Evolutionary conservation across 768 basidiomycete species (phyloP), one percentile per base, ranked within the genome.

Genomic region (Russula sp.): DNA sequence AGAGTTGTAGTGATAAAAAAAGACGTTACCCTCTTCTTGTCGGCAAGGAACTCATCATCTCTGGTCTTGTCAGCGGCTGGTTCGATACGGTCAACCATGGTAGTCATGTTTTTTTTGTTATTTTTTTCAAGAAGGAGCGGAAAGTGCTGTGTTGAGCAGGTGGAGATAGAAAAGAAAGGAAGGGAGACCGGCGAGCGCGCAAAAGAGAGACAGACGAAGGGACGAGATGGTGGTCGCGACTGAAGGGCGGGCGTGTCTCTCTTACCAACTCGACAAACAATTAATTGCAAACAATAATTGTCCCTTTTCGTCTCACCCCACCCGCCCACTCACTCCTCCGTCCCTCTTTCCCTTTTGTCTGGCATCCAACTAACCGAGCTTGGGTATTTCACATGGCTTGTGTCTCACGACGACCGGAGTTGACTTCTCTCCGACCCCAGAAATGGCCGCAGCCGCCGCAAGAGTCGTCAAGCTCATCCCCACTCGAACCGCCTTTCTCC

Each of bases 401-500:
- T 29, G 25, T 29, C 25, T 29, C n/a, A n/a, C n/a, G 25, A 29
- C 25, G 25, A 29, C 25, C 25, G 25, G 25, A 29, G 25, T 29
- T 29, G 25, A 29, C 25, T 29, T 29, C 25, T 29, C 25, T 29
- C 25, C 25, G 25, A 22, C 5, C 11, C 20, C 43, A n/a, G 7
- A 35, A 35, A 58, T 58, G 57, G 25, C 47, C 22, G 9, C 45
- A 7, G 7, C 52, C 3, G 69, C 58, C 22, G 25, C 25, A 29
- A 34, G 43, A 67, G 75, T 71, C 41, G 67, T 68, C 18, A 77
- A 69, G 58, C 73, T 73, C 67, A 73, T 66, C 74, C 85, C 71
- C 43, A 67, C 65, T 3, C 67, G 67, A 20, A 74, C 82, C 16
- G 69, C 88, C 51, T 83, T 96, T 76, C 81, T 95, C 60, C 75